Percentiles rank a stretch among this genome's conserved stretches.
phyloP scores from a whole-genome alignment of 139 green algal genomes.

The Chlorella sp. region DNA sequence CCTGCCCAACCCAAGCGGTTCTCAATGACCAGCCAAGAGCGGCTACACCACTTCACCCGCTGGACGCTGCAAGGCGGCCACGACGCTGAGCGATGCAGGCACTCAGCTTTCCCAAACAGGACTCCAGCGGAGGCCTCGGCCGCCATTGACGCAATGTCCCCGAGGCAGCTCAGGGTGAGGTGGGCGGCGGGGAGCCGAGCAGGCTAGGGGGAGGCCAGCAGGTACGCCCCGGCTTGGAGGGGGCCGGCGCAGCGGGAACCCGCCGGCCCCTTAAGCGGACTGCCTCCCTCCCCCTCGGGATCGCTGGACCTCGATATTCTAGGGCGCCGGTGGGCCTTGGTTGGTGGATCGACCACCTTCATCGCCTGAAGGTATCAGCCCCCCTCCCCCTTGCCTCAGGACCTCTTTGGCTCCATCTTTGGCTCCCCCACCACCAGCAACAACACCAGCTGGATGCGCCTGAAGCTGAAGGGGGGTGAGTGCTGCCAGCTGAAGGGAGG shows the following conservation, averaged over 20 bases:
- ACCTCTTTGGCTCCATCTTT: background rate
- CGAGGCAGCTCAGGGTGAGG: background rate
- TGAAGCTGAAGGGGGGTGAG: conserved; percentile 19
- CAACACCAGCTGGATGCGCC: conserved; percentile 26
- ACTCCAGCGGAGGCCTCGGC: background rate
- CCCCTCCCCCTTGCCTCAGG: background rate
- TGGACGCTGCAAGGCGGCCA: background rate
- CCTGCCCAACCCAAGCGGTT: too few species aligned
- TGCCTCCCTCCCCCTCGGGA: background rate
- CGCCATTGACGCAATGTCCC: background rate
- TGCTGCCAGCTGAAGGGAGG: too few species aligned
- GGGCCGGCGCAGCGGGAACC: background rate
- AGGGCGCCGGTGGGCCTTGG: background rate
- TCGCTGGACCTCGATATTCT: background rate
- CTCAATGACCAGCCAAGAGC: background rate
- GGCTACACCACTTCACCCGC: conserved; percentile 2
- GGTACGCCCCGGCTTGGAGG: background rate
- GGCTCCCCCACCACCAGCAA: conserved; percentile 7
- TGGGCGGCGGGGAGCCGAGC: too few species aligned
- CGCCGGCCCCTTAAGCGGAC: background rate
- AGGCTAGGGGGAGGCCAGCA: background rate
- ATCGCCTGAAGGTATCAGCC: too few species aligned
- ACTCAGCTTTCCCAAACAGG: background rate
- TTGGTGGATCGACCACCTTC: too few species aligned
- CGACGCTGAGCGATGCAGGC: background rate